Base-by-base conservation (phyloP, 495 filamentous ascomycete species). In the Annulohypoxylon bovei region DNA sequence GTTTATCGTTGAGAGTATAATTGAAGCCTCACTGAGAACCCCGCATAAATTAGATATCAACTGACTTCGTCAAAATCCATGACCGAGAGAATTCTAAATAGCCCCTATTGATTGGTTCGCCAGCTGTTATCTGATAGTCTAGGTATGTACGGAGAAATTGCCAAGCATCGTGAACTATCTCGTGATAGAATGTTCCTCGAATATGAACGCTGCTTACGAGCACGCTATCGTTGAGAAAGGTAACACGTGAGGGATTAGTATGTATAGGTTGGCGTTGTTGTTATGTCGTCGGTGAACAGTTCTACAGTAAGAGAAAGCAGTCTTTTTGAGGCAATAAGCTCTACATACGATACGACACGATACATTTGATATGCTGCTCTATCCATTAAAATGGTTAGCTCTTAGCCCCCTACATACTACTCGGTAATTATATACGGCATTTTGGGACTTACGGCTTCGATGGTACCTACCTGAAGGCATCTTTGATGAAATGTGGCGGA, bases 71-170 rank as follows among this genome's bases (percentile, higher is more conserved):
- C 27, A 28, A 54, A 46, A 60, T 33, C 9, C 25, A 65, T 23
- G 25, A 55, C 62, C 55, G 40, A 61, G 25, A 40, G 37, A 16
- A 22, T 33, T 42, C 22, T n/a, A 12, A 58, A 50, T 42, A 27
- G 1, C 18, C 22, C n/a, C 7, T 33, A 28, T 50, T 22, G 35
- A 65, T 65, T 70, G 67, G 67, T 27, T 35, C 11, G 11, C 5
- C n/a, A 1, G 0, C 14, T 6, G 18, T 37, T 47, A 57, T 33
- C 40, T 40, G 18, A 46, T 6, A 20, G 16, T 25, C 18, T 39
- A 39, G 7, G 7, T 39, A 55, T 35, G 52, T 54, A 50, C 22
- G 6, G 30, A 28, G 50, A 32, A 32, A 18, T 8, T 23, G 30
- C 52, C 32, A 55, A 55, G 32, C 28, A 55, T 30, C 32, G 32